Percentiles rank a stretch among this genome's conserved stretches.
Conservation (phyloP, 169 alveolate species). For the Perkinsus olseni region DNA sequence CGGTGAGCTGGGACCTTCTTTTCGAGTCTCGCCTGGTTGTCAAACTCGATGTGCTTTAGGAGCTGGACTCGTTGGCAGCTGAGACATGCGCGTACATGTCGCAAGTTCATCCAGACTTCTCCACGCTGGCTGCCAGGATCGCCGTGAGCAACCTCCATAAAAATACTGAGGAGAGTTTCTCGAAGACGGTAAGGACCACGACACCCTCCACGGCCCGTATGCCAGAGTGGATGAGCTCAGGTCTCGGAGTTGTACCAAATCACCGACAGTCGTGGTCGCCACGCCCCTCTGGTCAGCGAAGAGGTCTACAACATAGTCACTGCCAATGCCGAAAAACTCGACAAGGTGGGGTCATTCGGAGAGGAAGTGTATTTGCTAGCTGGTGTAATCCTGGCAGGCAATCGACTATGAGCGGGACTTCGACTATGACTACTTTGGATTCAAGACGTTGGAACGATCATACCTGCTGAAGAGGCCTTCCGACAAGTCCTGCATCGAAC, state of each 20-base stretch:
- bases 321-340: slow-evolving; percentile 64
- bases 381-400: slow-evolving; percentile 27
- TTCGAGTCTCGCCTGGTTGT: neutral
- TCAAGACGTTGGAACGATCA: slow-evolving; percentile 88
- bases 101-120: slow-evolving; percentile 93
- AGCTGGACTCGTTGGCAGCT: slow-evolving; percentile 91
- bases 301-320: slow-evolving; percentile 79
- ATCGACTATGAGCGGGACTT: slow-evolving; percentile 85
- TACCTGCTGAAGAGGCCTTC: slow-evolving; percentile 16
- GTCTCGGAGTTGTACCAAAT: neutral
- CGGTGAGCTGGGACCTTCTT: neutral
- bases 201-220: neutral
- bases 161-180: slow-evolving; percentile 61
- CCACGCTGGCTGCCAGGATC: slow-evolving; percentile 93
- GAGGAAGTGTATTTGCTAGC: neutral
- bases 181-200: neutral
- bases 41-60: neutral
- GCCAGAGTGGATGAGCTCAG: neutral
- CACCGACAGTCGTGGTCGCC: slow-evolving; percentile 69
- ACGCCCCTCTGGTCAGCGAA: slow-evolving; percentile 80
- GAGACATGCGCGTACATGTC: slow-evolving; percentile 99
- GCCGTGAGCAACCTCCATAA: slow-evolving; percentile 91
- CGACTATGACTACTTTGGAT: slow-evolving; percentile 93
- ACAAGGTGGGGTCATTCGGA: slow-evolving; percentile 29
- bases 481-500: slow-evolving; percentile 56